Conservation (phyloP, 2,329 filamentous ascomycete species). For the Diaporthe vaccinii region DNA sequence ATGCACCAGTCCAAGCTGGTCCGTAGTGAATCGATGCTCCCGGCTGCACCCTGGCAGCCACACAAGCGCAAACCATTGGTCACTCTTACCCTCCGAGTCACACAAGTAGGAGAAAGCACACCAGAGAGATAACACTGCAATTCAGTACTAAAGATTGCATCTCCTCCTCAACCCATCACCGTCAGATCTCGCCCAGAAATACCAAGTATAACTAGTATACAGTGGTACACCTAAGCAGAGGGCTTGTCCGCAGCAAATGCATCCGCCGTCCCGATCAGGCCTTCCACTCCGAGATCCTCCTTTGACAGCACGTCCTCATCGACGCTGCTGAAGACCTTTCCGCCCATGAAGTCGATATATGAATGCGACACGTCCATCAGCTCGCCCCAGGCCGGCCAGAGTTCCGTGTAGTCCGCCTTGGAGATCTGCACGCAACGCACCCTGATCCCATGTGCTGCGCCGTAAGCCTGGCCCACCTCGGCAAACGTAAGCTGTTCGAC, state of each 20-base stretch:
- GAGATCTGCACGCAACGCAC: conserved; percentile 13
- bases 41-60: no score
- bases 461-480: conserved; percentile 2
- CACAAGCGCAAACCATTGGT: no score
- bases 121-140: not conserved
- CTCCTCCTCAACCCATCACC: not conserved
- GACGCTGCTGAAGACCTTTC: conserved; percentile 7
- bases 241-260: not conserved
- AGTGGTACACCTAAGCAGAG: not conserved
- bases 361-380: conserved; percentile 26
- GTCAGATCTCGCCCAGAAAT: not conserved
- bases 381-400: conserved; percentile 19
- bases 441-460: not conserved
- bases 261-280: conserved; percentile 1
- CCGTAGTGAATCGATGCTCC: not conserved
- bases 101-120: no score
- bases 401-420: not conserved
- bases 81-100: no score
- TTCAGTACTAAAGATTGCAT: not conserved
- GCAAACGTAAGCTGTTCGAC: not conserved
- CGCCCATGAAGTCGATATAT: conserved; percentile 8
- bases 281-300: conserved; percentile 8
- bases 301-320: conserved; percentile 5
- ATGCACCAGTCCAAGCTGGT: not conserved
- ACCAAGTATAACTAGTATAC: not conserved